A percentile compares a stretch with the other conserved stretches of the same genome.
Conservation (phyloP, 257 asterid species). For the Gardenia jasminoides region DNA sequence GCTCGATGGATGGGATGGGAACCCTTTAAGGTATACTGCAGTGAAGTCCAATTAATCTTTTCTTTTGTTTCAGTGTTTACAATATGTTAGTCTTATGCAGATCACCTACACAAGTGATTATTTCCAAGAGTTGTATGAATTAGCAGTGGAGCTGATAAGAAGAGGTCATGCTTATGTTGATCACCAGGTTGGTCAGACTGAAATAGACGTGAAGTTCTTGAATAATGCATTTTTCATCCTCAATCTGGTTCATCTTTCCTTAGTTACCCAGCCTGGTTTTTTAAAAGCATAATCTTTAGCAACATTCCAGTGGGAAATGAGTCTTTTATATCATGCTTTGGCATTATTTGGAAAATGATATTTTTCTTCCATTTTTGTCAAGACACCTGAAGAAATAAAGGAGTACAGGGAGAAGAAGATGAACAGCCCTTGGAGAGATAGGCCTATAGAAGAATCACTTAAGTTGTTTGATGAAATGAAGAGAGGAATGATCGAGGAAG, state of each 20-base stretch:
- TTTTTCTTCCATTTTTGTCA: conserved; percentile 9
- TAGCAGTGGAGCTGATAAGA: conserved; percentile 82
- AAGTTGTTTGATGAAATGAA: conserved; percentile 85
- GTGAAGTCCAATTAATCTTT: neutral
- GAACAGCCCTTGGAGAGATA: conserved; percentile 96
- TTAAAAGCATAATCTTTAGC: neutral
- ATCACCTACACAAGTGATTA: conserved; percentile 92
- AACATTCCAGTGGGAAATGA: neutral
- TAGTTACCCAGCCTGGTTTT: neutral
- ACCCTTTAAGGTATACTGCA: conserved; percentile 70
- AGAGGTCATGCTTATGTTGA: conserved; percentile 93
- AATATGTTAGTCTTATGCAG: conserved; percentile 33
- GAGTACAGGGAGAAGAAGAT: conserved; percentile 82
- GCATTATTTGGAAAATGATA: neutral
- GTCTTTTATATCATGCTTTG: neutral
- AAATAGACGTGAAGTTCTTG: neutral
- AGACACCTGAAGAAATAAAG: conserved; percentile 94
- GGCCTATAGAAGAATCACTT: conserved; percentile 83
- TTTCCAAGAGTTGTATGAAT: conserved; percentile 84
- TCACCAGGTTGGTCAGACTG: conserved; percentile 65
- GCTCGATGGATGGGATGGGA: conserved; percentile 99
- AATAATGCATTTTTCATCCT: neutral
- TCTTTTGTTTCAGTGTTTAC: conserved; percentile 18
- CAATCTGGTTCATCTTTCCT: neutral
- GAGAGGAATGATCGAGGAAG: conserved; percentile 75